Base-by-base conservation (phyloP, 2,329 filamentous ascomycete genomes). In the Scedosporium minutisporum region DNA sequence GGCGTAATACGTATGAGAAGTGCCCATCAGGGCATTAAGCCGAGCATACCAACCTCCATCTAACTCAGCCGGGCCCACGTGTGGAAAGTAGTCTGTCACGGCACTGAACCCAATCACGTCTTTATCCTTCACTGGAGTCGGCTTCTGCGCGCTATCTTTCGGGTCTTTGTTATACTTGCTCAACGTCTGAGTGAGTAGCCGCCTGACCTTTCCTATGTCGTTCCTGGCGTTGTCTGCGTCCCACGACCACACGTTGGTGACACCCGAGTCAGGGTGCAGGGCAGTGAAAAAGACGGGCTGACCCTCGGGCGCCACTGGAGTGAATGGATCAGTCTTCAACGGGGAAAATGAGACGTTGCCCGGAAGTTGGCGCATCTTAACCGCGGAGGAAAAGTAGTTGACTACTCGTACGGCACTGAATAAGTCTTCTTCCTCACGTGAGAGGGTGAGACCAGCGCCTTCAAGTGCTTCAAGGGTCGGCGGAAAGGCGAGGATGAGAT, bases 91-190 rank as follows among this genome's bases (percentile, higher is more conserved):
- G 25, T 61, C 59, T 16, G 38, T 25, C 10, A 61, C 59, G 25
- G 18, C 59, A 23, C 38, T 51, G 21, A 23, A 61, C 14, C 59
- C 59, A 16, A 61, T n/a, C 16, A 61, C 21, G 25, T 61, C 44
- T 23, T 53, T 46, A 4, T 61, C 59, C 63, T 48, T 62, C 9
- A 63, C 29, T 2, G 58, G 48, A 6, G 3, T 29, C 1, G 27
- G 10, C 23, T 48, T 21, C 41, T 61, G 29, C 44, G 46, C 12
- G 4, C 7, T 51, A 23, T 61, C 44, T 18, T 14, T 29, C 6
- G 62, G 62, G 41, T 63, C 58, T 48, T 63, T 63, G 59, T 63
- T 63, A 48, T 44, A 61, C 9, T 62, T 46, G 58, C 46, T 62
- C 51, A 63, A n/a, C 6, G 62, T 63, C 48, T 61, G 58, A 3